A percentile compares a stretch with the other conserved stretches of the same genome.
These are phyloP conservation scores for Taphrina wiesneri DNA, from an alignment of 1,139 yeast species.

Conservation along the genomic window DNA sequence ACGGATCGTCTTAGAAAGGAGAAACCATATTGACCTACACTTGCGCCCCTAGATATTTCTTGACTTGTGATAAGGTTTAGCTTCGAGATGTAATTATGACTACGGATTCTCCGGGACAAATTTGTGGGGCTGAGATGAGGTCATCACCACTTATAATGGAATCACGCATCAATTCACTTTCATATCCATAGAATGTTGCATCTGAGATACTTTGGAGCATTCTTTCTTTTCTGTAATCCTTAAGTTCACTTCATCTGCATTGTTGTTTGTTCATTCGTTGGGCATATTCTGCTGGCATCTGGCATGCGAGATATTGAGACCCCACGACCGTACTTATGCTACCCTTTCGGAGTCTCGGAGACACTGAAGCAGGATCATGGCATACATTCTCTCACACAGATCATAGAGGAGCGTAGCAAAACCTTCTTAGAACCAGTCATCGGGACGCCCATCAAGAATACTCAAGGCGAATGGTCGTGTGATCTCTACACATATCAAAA, in stretches of 20 bases:
- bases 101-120: not conserved
- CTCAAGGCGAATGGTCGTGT: not conserved
- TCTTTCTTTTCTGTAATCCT: not conserved
- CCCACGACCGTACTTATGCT: constrained; percentile 10
- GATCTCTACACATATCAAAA: not conserved
- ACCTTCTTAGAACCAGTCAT: constrained; percentile 9
- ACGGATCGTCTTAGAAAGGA: too few species aligned
- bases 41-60: too few species aligned
- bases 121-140: not conserved
- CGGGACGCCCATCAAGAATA: constrained; percentile 1
- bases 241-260: not conserved
- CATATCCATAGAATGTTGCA: too few species aligned
- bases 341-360: constrained; percentile 20
- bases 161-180: too few species aligned
- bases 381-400: constrained; percentile 8
- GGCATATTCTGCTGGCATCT: not conserved
- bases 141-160: too few species aligned
- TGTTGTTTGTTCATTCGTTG: not conserved
- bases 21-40: too few species aligned
- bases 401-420: constrained; percentile 14
- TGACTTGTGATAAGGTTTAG: too few species aligned
- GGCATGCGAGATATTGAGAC: constrained; percentile 5
- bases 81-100: not conserved
- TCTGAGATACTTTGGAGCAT: too few species aligned
- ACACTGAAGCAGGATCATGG: constrained; percentile 16